phyloP scores from a whole-genome alignment of 2,329 filamentous ascomycete genomes.

The Aaosphaeria arxii region DNA sequence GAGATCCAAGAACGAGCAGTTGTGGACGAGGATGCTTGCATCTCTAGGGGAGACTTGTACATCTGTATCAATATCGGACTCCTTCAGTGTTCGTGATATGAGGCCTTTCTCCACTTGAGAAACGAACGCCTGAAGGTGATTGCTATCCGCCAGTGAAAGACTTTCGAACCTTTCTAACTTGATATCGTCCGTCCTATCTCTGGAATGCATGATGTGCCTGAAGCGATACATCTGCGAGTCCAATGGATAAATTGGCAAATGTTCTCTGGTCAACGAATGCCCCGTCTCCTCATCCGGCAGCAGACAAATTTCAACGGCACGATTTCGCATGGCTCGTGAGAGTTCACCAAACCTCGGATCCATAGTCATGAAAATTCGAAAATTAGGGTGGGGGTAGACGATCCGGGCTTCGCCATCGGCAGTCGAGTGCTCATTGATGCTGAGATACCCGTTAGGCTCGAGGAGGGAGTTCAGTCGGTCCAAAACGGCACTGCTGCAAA shows the following conservation, averaged over 20 bases:
- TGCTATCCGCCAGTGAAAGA: conserved; percentile 30
- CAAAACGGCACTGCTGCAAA: conserved; percentile 91
- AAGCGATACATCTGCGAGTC: conserved; percentile 40
- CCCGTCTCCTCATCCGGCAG: conserved; percentile 4
- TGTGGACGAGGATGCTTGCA: neutral
- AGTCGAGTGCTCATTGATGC: conserved; percentile 89
- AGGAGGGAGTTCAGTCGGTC: conserved; percentile 92
- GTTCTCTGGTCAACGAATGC: neutral
- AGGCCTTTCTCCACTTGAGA: conserved; percentile 11
- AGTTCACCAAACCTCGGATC: conserved; percentile 90
- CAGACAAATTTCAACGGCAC: conserved; percentile 85
- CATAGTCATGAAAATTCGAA: conserved; percentile 90
- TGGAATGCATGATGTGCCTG: conserved; percentile 18
- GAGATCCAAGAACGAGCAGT: neutral
- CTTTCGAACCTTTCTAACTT: too few relatives aligned
- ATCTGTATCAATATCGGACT: neutral
- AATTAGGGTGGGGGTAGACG: conserved; percentile 78
- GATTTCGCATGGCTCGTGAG: conserved; percentile 93
- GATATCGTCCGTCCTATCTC: too few relatives aligned
- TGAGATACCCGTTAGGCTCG: conserved; percentile 82
- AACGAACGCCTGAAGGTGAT: conserved; percentile 27
- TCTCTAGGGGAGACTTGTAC: too few relatives aligned
- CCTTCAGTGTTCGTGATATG: neutral
- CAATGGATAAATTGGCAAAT: conserved; percentile 25
- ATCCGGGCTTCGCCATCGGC: conserved; percentile 76